These are phyloP conservation scores for Tylopilus subfusipes DNA, from an alignment of 768 basidiomycete species.

Conservation along the genomic window DNA sequence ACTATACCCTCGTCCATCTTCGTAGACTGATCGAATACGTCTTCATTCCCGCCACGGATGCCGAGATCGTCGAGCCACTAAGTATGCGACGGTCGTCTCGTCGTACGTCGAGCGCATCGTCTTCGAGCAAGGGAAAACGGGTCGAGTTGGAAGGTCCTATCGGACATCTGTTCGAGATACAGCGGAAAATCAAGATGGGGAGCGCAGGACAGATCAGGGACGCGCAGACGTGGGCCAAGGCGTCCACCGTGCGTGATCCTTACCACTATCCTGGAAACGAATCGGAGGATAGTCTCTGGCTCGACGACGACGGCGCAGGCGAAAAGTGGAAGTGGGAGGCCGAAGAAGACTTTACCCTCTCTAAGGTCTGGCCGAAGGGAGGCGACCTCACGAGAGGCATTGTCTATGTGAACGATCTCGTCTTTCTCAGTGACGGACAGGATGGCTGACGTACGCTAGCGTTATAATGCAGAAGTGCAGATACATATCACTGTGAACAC, in stretches of 20 bases:
- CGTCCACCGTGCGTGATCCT: slow-evolving; percentile 53
- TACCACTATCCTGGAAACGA: slow-evolving; percentile 42
- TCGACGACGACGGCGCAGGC: slow-evolving; percentile 34
- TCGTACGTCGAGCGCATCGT: slow-evolving; percentile 19
- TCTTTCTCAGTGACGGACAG: neutral
- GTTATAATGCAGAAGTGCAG: slow-evolving; percentile 48
- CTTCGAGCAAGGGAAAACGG: slow-evolving; percentile 21
- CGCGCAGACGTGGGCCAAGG: slow-evolving; percentile 45
- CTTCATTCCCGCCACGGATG: slow-evolving; percentile 37
- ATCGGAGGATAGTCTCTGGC: slow-evolving; percentile 31
- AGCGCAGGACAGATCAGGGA: slow-evolving; percentile 52
- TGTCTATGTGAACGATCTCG: slow-evolving; percentile 51
- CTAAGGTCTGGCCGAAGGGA: slow-evolving; percentile 52
- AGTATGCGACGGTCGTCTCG: slow-evolving; percentile 21
- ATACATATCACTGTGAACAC: slow-evolving; percentile 66
- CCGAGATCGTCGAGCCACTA: slow-evolving; percentile 21
- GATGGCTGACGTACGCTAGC: slow-evolving; percentile 33
- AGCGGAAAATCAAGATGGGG: slow-evolving; percentile 43
- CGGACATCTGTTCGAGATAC: slow-evolving; percentile 61
- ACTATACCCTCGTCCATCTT: slow-evolving; percentile 66
- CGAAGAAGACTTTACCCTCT: slow-evolving; percentile 63
- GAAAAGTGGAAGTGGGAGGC: slow-evolving; percentile 65
- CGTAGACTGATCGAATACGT: slow-evolving; percentile 59
- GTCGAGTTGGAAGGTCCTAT: slow-evolving; percentile 7
- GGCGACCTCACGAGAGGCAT: slow-evolving; percentile 46